phyloP scores from a whole-genome alignment of 495 filamentous ascomycete genomes.

The Cercophora sp. region DNA sequence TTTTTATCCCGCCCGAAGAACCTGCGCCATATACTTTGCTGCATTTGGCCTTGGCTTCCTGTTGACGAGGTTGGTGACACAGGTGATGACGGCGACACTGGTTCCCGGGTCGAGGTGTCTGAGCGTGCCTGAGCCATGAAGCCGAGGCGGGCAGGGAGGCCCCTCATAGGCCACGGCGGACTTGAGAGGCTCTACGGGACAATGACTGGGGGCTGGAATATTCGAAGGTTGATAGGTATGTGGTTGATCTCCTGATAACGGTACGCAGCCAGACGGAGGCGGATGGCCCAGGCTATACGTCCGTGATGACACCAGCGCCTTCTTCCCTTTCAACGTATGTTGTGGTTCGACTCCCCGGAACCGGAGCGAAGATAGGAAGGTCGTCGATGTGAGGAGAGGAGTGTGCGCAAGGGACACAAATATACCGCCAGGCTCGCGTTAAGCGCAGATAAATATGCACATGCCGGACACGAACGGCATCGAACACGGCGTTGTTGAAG shows the following conservation, averaged over 20 bases:
- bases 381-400: conserved; percentile 2
- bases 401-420: too few relatives aligned
- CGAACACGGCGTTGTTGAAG: conserved; percentile 8
- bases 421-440: conserved; percentile 4
- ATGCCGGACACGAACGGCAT: conserved; percentile 10
- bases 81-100: background rate
- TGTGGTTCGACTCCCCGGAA: too few relatives aligned
- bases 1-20: conserved; percentile 22
- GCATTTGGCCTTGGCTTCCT: conserved; percentile 14
- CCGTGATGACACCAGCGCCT: too few relatives aligned
- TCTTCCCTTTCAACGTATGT: too few relatives aligned
- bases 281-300: too few relatives aligned
- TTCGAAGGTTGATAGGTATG: background rate
- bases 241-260: too few relatives aligned
- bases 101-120: conserved; percentile 10
- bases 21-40: conserved; percentile 26
- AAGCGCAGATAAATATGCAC: conserved; percentile 8
- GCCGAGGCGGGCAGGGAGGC: conserved; percentile 10
- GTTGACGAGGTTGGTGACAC: conserved; percentile 3
- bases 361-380: conserved; percentile 3
- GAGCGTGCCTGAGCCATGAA: conserved; percentile 25
- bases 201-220: background rate
- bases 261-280: too few relatives aligned
- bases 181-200: background rate
- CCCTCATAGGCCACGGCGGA: background rate